These are phyloP conservation scores for Theileria orientalis DNA, from an alignment of 169 alveolate genomes.

Conservation along the genomic window DNA sequence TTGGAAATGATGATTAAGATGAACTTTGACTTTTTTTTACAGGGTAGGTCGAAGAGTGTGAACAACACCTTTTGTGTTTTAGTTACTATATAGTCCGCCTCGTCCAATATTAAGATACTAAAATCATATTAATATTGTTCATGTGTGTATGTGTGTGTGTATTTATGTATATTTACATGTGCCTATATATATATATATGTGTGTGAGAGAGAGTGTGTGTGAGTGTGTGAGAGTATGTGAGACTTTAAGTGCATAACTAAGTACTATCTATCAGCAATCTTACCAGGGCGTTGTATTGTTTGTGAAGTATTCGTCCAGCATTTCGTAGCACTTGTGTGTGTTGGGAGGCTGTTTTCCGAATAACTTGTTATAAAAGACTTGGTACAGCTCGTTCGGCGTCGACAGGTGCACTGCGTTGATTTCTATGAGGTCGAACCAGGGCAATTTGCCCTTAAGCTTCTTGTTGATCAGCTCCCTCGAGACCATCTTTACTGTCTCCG, in stretches of 20 bases:
- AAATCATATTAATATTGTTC: neutral
- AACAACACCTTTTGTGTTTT: conserved; percentile 78
- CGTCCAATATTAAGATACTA: conserved; percentile 71
- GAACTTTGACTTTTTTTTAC: conserved; percentile 72
- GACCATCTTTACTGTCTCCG: conserved; percentile 77
- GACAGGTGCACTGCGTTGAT: conserved; percentile 74
- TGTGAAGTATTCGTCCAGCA: conserved; percentile 36
- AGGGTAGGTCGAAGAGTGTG: conserved; percentile 86
- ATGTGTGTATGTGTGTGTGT: neutral
- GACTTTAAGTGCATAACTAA: too few species aligned
- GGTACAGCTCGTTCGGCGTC: conserved; percentile 74
- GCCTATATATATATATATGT: too few species aligned
- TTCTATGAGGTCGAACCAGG: conserved; percentile 73
- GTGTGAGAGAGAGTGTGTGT: too few species aligned
- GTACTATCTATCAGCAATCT: too few species aligned
- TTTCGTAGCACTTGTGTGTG: conserved; percentile 18
- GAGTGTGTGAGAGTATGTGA: too few species aligned
- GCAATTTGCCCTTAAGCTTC: conserved; percentile 49
- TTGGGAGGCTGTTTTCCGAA: conserved; percentile 26
- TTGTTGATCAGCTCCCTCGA: conserved; percentile 33
- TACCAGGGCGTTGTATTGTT: conserved; percentile 61
- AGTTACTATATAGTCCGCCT: conserved; percentile 75
- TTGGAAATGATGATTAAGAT: conserved; percentile 80
- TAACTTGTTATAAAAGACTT: conserved; percentile 62
- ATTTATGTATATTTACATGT: neutral